Percentiles rank a stretch among this genome's conserved stretches.
Evolutionary conservation across 805 yeast genomes (phyloP).

Genomic region (Saccharomycopsis oosterbeekiorum): DNA sequence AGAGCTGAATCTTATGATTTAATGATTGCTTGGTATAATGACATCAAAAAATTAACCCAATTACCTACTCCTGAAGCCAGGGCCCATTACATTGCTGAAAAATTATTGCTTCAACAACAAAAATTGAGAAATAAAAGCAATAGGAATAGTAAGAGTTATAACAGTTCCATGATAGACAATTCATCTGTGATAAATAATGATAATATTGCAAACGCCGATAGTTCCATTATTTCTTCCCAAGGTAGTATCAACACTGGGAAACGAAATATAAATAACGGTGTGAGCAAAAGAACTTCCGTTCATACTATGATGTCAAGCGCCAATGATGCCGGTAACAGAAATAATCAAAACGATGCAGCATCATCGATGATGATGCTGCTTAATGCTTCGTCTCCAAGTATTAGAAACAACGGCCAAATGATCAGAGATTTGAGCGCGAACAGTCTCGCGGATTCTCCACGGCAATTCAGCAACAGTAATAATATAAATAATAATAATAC

Average conservation of each 20-base stretch:
- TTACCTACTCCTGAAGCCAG: constrained; percentile 53
- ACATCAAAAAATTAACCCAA: constrained; percentile 56
- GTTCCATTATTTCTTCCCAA: background rate
- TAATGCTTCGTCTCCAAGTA: background rate
- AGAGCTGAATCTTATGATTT: constrained; percentile 72
- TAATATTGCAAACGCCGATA: background rate
- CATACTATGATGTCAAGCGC: background rate
- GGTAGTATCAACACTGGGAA: background rate
- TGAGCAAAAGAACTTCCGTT: background rate
- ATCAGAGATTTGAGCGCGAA: background rate
- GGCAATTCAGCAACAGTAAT: background rate
- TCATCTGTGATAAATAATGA: constrained; percentile 7
- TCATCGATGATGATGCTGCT: background rate
- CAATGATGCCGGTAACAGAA: background rate
- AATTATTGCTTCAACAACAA: constrained; percentile 20
- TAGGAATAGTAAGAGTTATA: background rate
- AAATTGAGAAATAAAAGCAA: constrained; percentile 5
- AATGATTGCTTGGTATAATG: constrained; percentile 81
- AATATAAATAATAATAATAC: background rate
- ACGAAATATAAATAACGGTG: background rate
- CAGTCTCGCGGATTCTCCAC: background rate
- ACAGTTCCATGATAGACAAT: background rate
- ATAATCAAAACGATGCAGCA: background rate
- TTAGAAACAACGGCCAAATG: background rate
- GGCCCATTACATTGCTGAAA: constrained; percentile 33